Percentiles rank a stretch among this genome's conserved stretches.
Conservation (phyloP, 2,329 filamentous ascomycete species). For the Alternaria sp. region DNA sequence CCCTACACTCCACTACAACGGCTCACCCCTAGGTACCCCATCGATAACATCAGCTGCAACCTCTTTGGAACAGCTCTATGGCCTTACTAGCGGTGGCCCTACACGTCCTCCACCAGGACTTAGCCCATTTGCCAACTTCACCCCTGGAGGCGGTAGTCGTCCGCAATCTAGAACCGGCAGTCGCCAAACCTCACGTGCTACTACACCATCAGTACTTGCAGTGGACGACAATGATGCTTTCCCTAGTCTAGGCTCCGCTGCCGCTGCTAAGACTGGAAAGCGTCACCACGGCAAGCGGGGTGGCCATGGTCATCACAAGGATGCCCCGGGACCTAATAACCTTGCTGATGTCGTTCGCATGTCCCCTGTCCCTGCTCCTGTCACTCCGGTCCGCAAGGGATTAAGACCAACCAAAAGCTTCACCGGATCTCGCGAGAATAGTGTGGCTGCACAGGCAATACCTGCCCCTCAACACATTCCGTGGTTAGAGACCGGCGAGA, state of each 20-base stretch:
- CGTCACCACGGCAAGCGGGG: conserved; percentile 94
- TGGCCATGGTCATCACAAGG: conserved; percentile 72
- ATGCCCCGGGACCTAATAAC: conserved; percentile 69
- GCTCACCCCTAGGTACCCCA: conserved; percentile 53
- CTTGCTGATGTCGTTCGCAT: conserved; percentile 95
- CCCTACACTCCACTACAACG: conserved; percentile 70
- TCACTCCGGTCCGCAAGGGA: conserved; percentile 64
- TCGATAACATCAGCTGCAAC: conserved; percentile 53
- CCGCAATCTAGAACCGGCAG: conserved; percentile 86
- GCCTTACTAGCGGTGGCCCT: conserved; percentile 42
- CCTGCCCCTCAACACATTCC: conserved; percentile 90
- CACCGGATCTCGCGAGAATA: conserved; percentile 76
- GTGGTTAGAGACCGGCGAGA: conserved; percentile 93
- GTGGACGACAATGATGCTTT: conserved; percentile 97
- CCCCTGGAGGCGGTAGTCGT: conserved; percentile 64
- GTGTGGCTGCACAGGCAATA: conserved; percentile 82
- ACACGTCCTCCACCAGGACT: conserved; percentile 74
- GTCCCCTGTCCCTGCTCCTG: conserved; percentile 82
- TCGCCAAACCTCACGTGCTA: conserved; percentile 74
- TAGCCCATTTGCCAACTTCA: conserved; percentile 68
- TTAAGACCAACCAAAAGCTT: conserved; percentile 72
- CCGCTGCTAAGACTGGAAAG: conserved; percentile 77
- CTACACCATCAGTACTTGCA: conserved; percentile 73
- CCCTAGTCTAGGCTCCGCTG: conserved; percentile 82
- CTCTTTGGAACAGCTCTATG: conserved; percentile 55